Percentiles rank a stretch among this genome's conserved stretches.
phyloP scores from a whole-genome alignment of 2,329 filamentous ascomycete species.

The Cordyceps militaris region DNA sequence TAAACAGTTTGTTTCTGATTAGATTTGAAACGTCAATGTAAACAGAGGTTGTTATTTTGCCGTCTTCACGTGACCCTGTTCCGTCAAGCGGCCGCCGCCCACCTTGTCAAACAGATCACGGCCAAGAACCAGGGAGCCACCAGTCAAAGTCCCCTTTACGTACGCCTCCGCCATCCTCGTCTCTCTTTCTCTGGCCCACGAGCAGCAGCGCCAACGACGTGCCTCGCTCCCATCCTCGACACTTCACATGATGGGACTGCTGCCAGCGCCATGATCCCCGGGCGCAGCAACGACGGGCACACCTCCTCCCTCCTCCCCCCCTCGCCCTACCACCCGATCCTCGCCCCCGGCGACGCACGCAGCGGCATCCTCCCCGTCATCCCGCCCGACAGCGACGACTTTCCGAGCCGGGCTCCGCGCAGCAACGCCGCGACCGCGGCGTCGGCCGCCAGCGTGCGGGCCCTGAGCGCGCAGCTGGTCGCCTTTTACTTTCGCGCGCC shows the following conservation, averaged over 20 bases:
- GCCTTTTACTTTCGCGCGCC: slow-evolving; percentile 90
- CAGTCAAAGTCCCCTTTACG: background rate
- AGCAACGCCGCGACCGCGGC: slow-evolving; percentile 60
- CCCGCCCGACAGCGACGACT: slow-evolving; percentile 33
- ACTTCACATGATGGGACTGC: slow-evolving; percentile 9
- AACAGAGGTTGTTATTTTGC: background rate
- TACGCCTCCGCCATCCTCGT: background rate
- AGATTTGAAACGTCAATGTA: too few species aligned
- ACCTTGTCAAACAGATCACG: slow-evolving; percentile 6
- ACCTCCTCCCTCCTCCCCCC: slow-evolving; percentile 20
- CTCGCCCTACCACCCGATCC: slow-evolving; percentile 20
- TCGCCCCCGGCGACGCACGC: slow-evolving; percentile 19
- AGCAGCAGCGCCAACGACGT: background rate
- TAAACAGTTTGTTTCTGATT: too few species aligned
- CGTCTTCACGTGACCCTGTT: slow-evolving; percentile 3
- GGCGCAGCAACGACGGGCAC: slow-evolving; percentile 19
- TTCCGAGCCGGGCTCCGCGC: slow-evolving; percentile 40
- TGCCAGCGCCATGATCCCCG: slow-evolving; percentile 16
- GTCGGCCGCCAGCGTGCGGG: slow-evolving; percentile 79
- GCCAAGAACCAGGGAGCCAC: background rate
- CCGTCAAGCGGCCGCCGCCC: background rate
- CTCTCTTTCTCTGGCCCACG: background rate
- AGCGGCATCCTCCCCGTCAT: slow-evolving; percentile 39
- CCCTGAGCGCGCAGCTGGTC: slow-evolving; percentile 73
- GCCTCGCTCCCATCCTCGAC: background rate